Percentiles rank a stretch among this genome's conserved stretches.
These are phyloP conservation scores for Cystobasidium tubakii DNA, from an alignment of 768 basidiomycete species.

Conservation along the genomic window DNA sequence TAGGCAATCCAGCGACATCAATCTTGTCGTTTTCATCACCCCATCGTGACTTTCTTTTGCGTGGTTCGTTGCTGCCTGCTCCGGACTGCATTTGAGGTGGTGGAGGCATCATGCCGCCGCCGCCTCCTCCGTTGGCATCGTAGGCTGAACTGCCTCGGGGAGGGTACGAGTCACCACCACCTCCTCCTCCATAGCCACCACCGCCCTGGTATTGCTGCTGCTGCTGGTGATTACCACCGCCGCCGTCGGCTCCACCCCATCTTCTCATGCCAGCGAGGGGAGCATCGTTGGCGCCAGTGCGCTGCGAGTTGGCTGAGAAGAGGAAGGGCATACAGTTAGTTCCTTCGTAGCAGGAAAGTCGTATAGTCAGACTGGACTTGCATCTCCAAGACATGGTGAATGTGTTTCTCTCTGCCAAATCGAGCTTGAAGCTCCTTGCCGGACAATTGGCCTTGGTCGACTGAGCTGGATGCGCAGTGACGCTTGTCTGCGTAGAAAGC, in stretches of 20 bases:
- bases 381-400: conserved; percentile 32
- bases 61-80: not conserved
- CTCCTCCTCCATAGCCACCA: conserved; percentile 16
- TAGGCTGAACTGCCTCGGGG: not conserved
- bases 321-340: not conserved
- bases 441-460: not conserved
- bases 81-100: not conserved
- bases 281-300: conserved; percentile 41
- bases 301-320: conserved; percentile 27
- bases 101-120: conserved; percentile 21
- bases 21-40: conserved; percentile 75
- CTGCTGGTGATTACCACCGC: not conserved
- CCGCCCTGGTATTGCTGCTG: conserved; percentile 27
- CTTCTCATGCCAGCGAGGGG: conserved; percentile 38
- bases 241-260: conserved; percentile 42
- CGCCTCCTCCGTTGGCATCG: conserved; percentile 8
- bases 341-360: no score
- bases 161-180: not conserved
- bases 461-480: no score
- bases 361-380: no score
- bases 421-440: not conserved
- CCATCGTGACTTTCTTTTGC: conserved; percentile 87
- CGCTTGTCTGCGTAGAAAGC: no score
- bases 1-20: conserved; percentile 82
- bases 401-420: not conserved